Conservation (phyloP, 768 basidiomycete species). For the Suillus subalutaceus region DNA sequence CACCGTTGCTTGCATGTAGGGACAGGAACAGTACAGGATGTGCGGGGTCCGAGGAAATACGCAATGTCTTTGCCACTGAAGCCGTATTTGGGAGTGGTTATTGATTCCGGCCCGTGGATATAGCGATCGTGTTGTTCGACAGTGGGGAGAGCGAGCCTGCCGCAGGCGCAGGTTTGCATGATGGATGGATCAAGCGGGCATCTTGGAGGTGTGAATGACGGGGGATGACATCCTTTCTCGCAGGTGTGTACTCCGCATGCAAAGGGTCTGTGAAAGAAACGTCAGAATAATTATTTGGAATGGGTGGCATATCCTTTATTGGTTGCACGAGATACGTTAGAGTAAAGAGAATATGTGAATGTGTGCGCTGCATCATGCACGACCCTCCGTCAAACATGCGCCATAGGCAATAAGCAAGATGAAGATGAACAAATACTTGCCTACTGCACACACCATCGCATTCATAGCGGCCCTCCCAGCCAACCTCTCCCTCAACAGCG, state of each 20-base stretch:
- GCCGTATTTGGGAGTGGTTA: conserved; percentile 11
- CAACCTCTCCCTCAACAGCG: conserved; percentile 50
- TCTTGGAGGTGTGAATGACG: conserved; percentile 51
- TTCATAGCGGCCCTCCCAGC: conserved; percentile 51
- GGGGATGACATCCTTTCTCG: conserved; percentile 75
- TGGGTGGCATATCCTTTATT: background rate
- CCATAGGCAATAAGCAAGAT: background rate
- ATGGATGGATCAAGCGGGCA: conserved; percentile 77
- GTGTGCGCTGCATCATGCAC: conserved; percentile 2
- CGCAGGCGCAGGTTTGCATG: conserved; percentile 83
- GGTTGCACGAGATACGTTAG: background rate
- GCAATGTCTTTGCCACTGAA: background rate
- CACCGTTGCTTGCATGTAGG: conserved; percentile 79
- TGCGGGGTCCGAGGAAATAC: conserved; percentile 43
- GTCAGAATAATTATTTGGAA: conserved; percentile 4
- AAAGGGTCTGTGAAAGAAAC: conserved; percentile 48
- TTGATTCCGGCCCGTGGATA: background rate
- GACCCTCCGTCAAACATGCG: conserved; percentile 44
- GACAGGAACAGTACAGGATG: conserved; percentile 71
- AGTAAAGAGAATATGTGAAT: background rate
- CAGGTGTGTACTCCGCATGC: conserved; percentile 83
- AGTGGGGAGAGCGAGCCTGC: conserved; percentile 54
- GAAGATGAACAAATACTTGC: background rate
- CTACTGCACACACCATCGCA: background rate
- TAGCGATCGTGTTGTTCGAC: conserved; percentile 19